Conservation (phyloP, 2,329 filamentous ascomycete species). For the Leptodontidium sp. region DNA sequence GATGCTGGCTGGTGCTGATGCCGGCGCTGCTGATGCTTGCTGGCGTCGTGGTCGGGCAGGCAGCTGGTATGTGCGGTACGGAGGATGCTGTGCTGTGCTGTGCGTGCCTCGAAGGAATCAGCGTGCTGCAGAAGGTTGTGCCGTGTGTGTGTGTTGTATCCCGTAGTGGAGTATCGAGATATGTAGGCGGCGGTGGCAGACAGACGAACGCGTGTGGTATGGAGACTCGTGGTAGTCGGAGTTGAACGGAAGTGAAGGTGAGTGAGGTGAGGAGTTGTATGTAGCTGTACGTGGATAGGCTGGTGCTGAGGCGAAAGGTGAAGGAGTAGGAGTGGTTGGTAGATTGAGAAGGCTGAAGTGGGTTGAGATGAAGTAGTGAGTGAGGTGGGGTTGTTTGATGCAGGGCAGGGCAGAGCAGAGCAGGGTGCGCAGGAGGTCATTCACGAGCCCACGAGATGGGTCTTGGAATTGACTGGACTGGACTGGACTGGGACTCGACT, state of each 20-base stretch:
- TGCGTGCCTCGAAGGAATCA: constrained; percentile 13
- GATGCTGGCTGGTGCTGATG: constrained; percentile 6
- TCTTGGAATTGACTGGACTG: constrained; percentile 12
- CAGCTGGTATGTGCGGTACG: constrained; percentile 15
- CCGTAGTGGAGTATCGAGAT: constrained; percentile 1
- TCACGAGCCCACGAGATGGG: constrained; percentile 29
- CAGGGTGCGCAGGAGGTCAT: constrained; percentile 12
- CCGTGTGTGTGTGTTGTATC: neutral
- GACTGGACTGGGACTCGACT: constrained; percentile 5
- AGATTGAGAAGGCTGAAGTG: neutral
- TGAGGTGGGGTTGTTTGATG: neutral
- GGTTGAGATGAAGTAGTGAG: neutral
- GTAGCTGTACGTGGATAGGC: too few species aligned
- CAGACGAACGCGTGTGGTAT: neutral
- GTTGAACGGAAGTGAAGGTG: neutral
- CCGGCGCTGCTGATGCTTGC: neutral
- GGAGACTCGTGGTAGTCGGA: neutral
- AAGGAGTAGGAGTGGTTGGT: neutral
- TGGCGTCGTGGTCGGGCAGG: neutral
- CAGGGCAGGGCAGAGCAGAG: neutral
- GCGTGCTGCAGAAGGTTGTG: neutral
- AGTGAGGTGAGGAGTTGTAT: too few species aligned
- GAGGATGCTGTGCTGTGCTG: constrained; percentile 20
- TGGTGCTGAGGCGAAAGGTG: too few species aligned
- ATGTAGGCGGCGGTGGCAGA: neutral